Evolutionary conservation across 208 protist species (phyloP).

Genomic region (Spongospora subterranea): DNA sequence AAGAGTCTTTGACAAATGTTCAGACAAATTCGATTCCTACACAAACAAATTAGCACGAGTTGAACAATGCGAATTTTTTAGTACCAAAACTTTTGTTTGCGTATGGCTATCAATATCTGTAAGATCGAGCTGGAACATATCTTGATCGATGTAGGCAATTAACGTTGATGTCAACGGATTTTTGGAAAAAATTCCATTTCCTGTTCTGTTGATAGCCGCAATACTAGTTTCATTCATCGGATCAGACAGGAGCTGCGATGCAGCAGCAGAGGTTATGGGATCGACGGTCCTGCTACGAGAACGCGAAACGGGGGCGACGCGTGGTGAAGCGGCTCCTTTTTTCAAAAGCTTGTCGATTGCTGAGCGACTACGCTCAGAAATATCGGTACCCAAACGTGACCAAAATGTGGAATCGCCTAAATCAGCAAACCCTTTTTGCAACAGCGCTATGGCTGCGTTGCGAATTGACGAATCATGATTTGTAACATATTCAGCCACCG

Average conservation of each 20-base stretch:
- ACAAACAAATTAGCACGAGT: no score
- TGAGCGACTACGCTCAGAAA: background rate
- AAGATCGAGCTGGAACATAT: slow-evolving; percentile 33
- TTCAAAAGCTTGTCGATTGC: slow-evolving; percentile 19
- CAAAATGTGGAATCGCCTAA: slow-evolving; percentile 36
- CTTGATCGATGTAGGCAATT: background rate
- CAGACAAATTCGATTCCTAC: no score
- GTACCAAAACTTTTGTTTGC: no score
- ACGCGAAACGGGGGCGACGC: background rate
- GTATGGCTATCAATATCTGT: background rate
- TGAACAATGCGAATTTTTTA: no score
- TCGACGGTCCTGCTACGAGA: background rate
- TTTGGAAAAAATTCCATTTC: no score
- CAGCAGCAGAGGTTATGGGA: background rate
- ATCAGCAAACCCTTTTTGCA: background rate
- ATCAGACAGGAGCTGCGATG: background rate
- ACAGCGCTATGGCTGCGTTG: background rate
- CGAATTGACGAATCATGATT: slow-evolving; percentile 4
- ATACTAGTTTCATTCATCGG: background rate
- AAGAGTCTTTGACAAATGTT: no score
- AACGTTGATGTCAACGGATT: no score
- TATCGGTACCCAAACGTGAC: background rate
- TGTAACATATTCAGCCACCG: slow-evolving; percentile 15
- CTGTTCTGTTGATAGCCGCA: no score
- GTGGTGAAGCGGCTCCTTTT: background rate